Evolutionary conservation across 441 rosid genomes (phyloP).

Genomic region (Syzygium syzygioides): DNA sequence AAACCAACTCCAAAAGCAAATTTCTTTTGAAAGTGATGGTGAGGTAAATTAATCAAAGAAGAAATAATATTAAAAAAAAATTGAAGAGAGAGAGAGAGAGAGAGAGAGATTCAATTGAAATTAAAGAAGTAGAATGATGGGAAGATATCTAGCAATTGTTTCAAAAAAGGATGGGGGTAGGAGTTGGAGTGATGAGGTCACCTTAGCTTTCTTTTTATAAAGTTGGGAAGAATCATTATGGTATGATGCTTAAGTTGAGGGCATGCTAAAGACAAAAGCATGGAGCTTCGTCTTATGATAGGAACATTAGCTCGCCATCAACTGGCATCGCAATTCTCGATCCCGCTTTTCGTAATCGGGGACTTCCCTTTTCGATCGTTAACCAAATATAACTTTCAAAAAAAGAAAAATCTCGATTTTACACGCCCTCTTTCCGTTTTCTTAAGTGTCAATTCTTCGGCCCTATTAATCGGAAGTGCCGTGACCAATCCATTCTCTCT

Average conservation of each 20-base stretch:
- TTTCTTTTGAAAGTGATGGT: slow-evolving; percentile 21
- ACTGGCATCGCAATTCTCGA: neutral
- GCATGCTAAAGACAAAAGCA: slow-evolving; percentile 26
- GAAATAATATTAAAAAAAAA: neutral
- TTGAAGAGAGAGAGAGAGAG: neutral
- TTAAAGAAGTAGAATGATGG: slow-evolving; percentile 12
- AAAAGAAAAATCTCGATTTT: neutral
- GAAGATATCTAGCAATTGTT: slow-evolving; percentile 6
- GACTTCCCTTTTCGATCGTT: neutral
- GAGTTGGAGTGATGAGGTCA: slow-evolving; percentile 20
- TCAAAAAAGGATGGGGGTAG: neutral
- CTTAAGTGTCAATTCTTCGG: neutral
- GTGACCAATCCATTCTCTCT: neutral
- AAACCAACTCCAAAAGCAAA: slow-evolving; percentile 36
- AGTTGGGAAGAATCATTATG: slow-evolving; percentile 28
- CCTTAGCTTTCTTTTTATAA: slow-evolving; percentile 5
- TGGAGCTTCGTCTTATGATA: neutral
- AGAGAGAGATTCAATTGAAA: slow-evolving; percentile 15
- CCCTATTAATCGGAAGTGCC: neutral
- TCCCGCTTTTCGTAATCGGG: neutral
- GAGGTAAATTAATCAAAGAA: slow-evolving; percentile 1
- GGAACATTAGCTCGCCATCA: neutral
- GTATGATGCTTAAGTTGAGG: slow-evolving; percentile 29
- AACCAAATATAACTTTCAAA: neutral
- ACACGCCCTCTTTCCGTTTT: neutral